A percentile compares a stretch with the other conserved stretches of the same genome.
Conservation (phyloP, 495 filamentous ascomycete genomes). For the Penicillium coffeae region DNA sequence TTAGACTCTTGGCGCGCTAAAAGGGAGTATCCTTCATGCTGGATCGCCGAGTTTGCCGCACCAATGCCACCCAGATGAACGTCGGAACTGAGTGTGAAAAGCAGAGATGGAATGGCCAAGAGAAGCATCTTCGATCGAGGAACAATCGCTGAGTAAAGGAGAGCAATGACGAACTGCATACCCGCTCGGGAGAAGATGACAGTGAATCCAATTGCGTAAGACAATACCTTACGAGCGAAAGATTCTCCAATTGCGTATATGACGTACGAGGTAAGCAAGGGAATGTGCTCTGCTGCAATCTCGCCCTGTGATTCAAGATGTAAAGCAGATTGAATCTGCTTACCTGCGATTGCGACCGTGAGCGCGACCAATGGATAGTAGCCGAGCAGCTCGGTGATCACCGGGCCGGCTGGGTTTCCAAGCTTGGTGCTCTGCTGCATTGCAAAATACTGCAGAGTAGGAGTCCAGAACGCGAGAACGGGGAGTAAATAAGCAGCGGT, state of each 20-base stretch:
- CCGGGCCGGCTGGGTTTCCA: slow-evolving; percentile 66
- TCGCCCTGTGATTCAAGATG: slow-evolving; percentile 55
- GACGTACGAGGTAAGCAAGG: slow-evolving; percentile 58
- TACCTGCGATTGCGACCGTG: slow-evolving; percentile 60
- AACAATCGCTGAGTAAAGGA: slow-evolving; percentile 58
- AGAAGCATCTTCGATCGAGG: slow-evolving; percentile 67
- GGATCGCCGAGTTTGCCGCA: slow-evolving; percentile 61
- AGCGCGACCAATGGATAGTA: slow-evolving; percentile 70
- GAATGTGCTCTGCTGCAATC: slow-evolving; percentile 51
- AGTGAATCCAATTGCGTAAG: slow-evolving; percentile 55
- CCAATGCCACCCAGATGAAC: slow-evolving; percentile 59
- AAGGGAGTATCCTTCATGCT: slow-evolving; percentile 49
- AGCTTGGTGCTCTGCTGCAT: slow-evolving; percentile 58
- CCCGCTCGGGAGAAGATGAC: slow-evolving; percentile 66
- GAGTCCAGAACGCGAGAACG: slow-evolving; percentile 69
- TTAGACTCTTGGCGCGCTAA: slow-evolving; percentile 76
- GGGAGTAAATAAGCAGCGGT: slow-evolving; percentile 52
- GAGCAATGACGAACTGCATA: slow-evolving; percentile 62
- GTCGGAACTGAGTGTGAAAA: slow-evolving; percentile 68
- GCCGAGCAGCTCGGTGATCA: slow-evolving; percentile 67
- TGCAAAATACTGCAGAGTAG: slow-evolving; percentile 64
- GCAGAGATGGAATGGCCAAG: slow-evolving; percentile 60
- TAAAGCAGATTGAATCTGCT: slow-evolving; percentile 52
- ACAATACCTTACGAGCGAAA: slow-evolving; percentile 45
- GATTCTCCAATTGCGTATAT: slow-evolving; percentile 60